Evolutionary conservation across 2,329 filamentous ascomycete genomes (phyloP).

Genomic region (Penicillium sumatraense): DNA sequence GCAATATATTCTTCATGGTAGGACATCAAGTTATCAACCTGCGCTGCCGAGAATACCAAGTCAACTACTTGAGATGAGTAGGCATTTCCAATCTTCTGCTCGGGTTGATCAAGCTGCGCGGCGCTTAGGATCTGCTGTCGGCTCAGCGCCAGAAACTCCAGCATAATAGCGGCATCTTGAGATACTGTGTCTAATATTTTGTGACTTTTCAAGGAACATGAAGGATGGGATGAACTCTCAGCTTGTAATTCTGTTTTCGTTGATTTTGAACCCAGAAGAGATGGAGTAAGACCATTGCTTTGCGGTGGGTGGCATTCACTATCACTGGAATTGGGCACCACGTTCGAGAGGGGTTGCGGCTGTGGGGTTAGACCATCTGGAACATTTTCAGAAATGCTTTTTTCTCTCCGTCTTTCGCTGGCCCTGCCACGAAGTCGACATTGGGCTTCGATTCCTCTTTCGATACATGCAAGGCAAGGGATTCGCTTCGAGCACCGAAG

Average conservation of each 20-base stretch:
- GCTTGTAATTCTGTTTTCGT: neutral
- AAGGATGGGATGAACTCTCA: neutral
- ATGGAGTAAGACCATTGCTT: neutral
- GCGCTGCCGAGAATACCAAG: neutral
- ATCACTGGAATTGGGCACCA: neutral
- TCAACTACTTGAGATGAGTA: neutral
- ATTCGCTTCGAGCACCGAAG: conserved; percentile 5
- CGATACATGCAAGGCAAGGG: conserved; percentile 5
- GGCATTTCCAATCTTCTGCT: neutral
- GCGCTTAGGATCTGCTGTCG: conserved; percentile 7
- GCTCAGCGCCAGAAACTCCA: conserved; percentile 15
- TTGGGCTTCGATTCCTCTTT: conserved; percentile 1
- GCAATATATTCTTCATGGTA: conserved; percentile 11
- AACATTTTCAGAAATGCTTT: neutral
- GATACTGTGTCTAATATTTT: conserved; percentile 5
- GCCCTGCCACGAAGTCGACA: neutral
- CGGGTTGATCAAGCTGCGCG: neutral
- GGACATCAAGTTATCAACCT: conserved; percentile 1
- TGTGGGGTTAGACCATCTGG: neutral
- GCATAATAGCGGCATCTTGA: conserved; percentile 12
- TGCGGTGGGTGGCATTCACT: neutral
- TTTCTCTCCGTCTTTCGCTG: neutral
- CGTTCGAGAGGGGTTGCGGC: neutral
- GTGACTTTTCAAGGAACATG: neutral
- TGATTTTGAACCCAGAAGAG: neutral